Evolutionary conservation across 345 rosid species (phyloP).

Genomic region (Orychophragmus violaceus): DNA sequence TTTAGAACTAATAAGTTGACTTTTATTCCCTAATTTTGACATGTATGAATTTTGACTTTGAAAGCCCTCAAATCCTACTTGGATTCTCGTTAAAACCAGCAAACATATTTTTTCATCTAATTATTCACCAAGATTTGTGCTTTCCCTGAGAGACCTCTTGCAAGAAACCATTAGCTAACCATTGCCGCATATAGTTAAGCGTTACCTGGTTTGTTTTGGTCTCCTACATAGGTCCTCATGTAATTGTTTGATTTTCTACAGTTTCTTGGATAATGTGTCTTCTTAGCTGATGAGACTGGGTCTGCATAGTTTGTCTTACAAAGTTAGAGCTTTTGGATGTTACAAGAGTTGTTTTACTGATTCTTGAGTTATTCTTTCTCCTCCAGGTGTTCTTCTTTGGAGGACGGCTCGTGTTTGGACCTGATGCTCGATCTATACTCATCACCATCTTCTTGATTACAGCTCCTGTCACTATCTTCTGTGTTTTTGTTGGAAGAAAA

Average conservation of each 20-base stretch:
- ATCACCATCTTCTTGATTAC: constrained; percentile 61
- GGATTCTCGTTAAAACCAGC: not conserved
- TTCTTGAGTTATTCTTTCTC: not conserved
- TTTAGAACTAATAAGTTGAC: constrained; percentile 11
- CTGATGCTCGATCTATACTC: constrained; percentile 69
- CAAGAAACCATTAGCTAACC: not conserved
- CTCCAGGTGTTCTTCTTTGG: constrained; percentile 57
- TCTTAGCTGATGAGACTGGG: not conserved
- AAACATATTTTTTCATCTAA: not conserved
- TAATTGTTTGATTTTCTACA: not conserved
- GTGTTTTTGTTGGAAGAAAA: constrained; percentile 67
- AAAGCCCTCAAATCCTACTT: not conserved
- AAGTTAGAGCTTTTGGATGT: not conserved
- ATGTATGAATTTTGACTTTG: not conserved
- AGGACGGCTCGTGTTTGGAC: constrained; percentile 96
- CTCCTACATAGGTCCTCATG: not conserved
- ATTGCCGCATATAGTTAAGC: not conserved
- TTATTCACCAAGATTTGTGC: constrained; percentile 1
- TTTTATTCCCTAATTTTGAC: constrained; percentile 13
- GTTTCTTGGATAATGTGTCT: not conserved
- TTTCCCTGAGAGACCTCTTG: not conserved
- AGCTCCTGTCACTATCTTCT: constrained; percentile 68
- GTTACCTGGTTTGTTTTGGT: not conserved
- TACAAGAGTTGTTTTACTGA: not conserved
- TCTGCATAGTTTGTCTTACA: not conserved